Evolutionary conservation across 495 filamentous ascomycete genomes (phyloP), one percentile per base, ranked within the genome.

Genomic region (Talaromyces liani): DNA sequence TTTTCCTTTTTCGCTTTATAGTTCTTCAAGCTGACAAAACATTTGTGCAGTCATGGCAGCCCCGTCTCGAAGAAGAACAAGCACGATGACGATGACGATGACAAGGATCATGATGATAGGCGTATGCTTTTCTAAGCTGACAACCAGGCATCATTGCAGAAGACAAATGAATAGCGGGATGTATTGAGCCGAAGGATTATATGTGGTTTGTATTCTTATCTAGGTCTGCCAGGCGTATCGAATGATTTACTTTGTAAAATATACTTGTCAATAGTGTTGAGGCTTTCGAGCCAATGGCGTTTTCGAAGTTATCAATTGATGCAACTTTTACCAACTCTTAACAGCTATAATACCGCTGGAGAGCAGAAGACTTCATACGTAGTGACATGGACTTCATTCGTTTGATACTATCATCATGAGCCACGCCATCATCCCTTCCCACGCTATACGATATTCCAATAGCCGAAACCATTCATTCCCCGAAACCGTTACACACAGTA

Each of bases 61-160:
- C 87, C 87, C 4, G 84, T 81, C 33, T 79, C 81, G 25, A 82
- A 84, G 69, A 82, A 82, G 63, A 71, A 77, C 41, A 74, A 81
- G 31, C 67, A 72, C n/a, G 62, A 69, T 33, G 60, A 51, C 41
- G 66, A 68, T 33, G 60, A 69, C 57, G 67, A 72, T 54, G 58
- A 65, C 45, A 22, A 72, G 36, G 59, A 71, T 62, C 39, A 70
- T 65, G 66, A 68, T 65, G 63, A 73, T 51, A 65, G 71, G 72
- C 71, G 69, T 16, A 71, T 73, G 71, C 66, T 79, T 68, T 71
- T 72, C 53, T 67, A 49, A 60, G 58, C 53, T 54, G 39, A 60
- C 36, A 8, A 18, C 22, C 12, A n/a, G 27, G 7, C 14, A 9
- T 27, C 31, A 36, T 8, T 63, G 24, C 18, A 63, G 16, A 55